Conservation (phyloP, 768 basidiomycete genomes). For the Leccinum truebloodii region DNA sequence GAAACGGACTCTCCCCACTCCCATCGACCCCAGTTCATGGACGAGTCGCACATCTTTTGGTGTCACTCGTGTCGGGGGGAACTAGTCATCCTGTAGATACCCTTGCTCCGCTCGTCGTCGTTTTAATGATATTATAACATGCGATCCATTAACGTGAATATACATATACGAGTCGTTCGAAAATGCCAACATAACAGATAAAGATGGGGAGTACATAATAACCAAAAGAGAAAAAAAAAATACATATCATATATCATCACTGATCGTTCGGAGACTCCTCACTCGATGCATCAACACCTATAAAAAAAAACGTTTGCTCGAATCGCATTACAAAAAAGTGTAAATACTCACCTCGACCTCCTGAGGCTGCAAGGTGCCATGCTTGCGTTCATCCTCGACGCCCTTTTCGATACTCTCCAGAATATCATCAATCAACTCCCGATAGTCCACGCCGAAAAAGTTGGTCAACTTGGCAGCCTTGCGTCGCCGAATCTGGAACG, state of each 20-base stretch:
- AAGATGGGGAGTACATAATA: conserved; percentile 3
- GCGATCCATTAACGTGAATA: conserved; percentile 22
- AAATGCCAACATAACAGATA: conserved; percentile 9
- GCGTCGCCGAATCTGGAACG: conserved; percentile 70
- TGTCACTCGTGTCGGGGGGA: conserved; percentile 82
- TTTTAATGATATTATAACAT: conserved; percentile 14
- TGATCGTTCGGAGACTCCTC: conserved; percentile 29
- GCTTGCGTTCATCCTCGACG: conserved; percentile 65
- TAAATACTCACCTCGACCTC: conserved; percentile 65
- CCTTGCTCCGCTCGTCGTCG: neutral
- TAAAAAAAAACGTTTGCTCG: neutral
- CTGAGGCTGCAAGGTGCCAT: conserved; percentile 62
- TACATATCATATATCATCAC: conserved; percentile 9
- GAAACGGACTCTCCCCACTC: conserved; percentile 20
- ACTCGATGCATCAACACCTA: conserved; percentile 51
- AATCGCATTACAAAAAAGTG: neutral
- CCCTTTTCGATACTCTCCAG: conserved; percentile 79
- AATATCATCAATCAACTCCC: conserved; percentile 73
- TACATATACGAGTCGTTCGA: conserved; percentile 13
- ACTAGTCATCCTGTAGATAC: conserved; percentile 62
- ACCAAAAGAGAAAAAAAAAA: conserved; percentile 10
- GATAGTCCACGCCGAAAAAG: conserved; percentile 88
- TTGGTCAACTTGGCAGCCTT: conserved; percentile 82
- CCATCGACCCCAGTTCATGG: conserved; percentile 72
- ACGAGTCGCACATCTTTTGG: conserved; percentile 90